Percentiles rank a stretch among this genome's conserved stretches.
Conservation (phyloP, 768 basidiomycete species). For the Russula virescens region DNA sequence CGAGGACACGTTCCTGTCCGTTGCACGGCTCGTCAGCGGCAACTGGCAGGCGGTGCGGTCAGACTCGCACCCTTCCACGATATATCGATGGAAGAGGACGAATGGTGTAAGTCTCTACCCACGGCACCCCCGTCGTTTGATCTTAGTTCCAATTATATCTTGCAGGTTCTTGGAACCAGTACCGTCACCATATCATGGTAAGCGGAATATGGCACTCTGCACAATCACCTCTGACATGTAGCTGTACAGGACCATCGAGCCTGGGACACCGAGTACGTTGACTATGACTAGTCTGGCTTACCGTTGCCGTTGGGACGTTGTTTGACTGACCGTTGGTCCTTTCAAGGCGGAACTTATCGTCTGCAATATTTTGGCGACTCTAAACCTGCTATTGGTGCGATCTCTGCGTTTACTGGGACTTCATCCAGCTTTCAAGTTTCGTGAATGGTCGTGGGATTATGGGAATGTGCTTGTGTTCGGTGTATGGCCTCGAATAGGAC, state of each 20-base stretch:
- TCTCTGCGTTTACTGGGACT: slow-evolving; percentile 55
- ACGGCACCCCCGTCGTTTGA: not conserved
- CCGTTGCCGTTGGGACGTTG: not conserved
- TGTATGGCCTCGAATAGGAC: not conserved
- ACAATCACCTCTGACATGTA: slow-evolving; percentile 1
- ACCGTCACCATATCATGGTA: slow-evolving; percentile 64
- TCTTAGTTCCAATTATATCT: not conserved
- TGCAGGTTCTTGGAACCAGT: slow-evolving; percentile 52
- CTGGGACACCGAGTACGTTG: slow-evolving; percentile 47
- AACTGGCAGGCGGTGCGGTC: slow-evolving; percentile 56
- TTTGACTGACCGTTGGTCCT: not conserved
- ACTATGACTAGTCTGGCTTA: not conserved
- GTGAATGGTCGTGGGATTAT: slow-evolving; percentile 20
- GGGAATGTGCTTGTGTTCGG: not conserved
- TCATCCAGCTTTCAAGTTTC: slow-evolving; percentile 59
- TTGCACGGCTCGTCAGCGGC: slow-evolving; percentile 46
- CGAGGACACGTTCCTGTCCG: slow-evolving; percentile 64
- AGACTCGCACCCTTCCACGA: slow-evolving; percentile 76
- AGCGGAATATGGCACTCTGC: slow-evolving; percentile 21
- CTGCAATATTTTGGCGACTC: slow-evolving; percentile 69
- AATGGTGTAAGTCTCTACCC: slow-evolving; percentile 39
- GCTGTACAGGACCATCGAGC: slow-evolving; percentile 53
- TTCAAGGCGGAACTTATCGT: slow-evolving; percentile 61
- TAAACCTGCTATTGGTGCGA: slow-evolving; percentile 60
- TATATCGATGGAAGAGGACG: slow-evolving; percentile 57